These are phyloP conservation scores for Alternaria longipes DNA, from an alignment of 2,329 filamentous ascomycete genomes.

Conservation along the genomic window DNA sequence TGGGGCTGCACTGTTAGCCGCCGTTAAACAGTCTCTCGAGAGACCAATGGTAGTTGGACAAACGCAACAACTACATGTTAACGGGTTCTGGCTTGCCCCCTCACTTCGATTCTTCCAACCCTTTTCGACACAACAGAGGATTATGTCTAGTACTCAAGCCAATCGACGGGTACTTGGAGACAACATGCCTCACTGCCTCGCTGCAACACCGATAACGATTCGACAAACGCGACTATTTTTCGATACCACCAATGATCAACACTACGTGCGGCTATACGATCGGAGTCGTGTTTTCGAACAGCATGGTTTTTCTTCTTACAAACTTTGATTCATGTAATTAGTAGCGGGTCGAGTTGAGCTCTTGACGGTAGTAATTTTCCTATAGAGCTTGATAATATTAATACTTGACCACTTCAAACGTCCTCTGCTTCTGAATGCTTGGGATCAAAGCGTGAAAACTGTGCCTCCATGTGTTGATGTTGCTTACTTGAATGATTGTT, in stretches of 20 bases:
- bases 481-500: background rate
- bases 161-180: background rate
- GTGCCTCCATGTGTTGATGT: background rate
- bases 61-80: constrained; percentile 5
- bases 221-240: constrained; percentile 2
- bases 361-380: background rate
- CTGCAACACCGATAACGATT: background rate
- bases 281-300: background rate
- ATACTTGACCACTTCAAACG: background rate
- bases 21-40: background rate
- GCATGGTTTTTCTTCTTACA: background rate
- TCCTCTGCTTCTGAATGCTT: background rate
- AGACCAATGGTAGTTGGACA: background rate
- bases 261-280: background rate
- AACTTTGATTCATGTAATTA: background rate
- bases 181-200: background rate
- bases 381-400: background rate
- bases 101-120: background rate
- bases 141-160: background rate
- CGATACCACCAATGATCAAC: background rate
- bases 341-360: background rate
- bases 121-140: background rate
- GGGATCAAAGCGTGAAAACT: background rate
- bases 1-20: constrained; percentile 3
- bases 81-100: background rate